Base-by-base conservation (phyloP, 176 grass and related monocot genomes). In the Juncus effusus region DNA sequence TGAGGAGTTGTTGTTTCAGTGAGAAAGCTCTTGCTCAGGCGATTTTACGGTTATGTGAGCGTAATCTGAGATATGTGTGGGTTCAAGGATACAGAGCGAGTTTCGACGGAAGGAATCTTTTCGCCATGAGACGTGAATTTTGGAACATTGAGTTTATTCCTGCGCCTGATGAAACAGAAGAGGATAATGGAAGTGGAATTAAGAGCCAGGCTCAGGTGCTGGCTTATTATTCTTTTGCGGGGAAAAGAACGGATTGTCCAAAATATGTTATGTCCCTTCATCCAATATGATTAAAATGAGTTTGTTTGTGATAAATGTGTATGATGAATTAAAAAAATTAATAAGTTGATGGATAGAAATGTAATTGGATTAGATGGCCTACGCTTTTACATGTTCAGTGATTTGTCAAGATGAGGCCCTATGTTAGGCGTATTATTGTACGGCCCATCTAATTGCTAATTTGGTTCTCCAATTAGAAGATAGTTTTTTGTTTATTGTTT, bases 121-220 rank as follows among this genome's bases (percentile, higher is more conserved):
- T 64, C 65, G 44, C 6, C 9, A 47, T 47, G 44, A 47, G 44
- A 9, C 44, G 2, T 9, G 6, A 5, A 12, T 72, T 64, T 40
- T 79, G 67, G 77, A 79, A 79, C 40, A 79, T 73, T 16, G 77
- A 79, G 64, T 79, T 79, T 61, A 56, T 79, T 36, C 67, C 76
- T 70, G 39, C 64, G 19, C 51, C 7, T 11, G 44, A 47, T 9
- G 44, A 47, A 47, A 28, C 19, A 28, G 19, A 28, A 28, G 19
- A 28, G 19, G 19, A 28, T 28, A 9, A 41, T 6, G 51, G 16
- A 7, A 4, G 7, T 11, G 28, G 36, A 38, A 4, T 49, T 38
- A 69, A 72, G 9, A 45, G 37, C 38, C 77, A 58, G 45, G 67
- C 67, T 59, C 77, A 79, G 58, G 63, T 70, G 57, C 77, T 72